Conservation (phyloP, 768 basidiomycete genomes). For the Panaeolus papilionaceus region DNA sequence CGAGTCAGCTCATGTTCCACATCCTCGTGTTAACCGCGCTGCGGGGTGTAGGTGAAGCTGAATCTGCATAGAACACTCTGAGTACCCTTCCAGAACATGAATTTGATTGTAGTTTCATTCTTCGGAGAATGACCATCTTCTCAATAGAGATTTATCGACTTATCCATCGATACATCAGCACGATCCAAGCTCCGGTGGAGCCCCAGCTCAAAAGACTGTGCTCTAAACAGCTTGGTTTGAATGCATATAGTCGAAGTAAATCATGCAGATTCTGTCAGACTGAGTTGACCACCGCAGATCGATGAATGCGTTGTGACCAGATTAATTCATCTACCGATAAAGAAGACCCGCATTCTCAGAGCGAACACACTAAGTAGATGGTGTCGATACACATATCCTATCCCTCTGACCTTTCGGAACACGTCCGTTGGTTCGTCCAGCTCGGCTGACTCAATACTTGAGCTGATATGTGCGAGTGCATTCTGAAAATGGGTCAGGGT, state of each 20-base stretch:
- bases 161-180: slow-evolving; percentile 6
- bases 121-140: neutral
- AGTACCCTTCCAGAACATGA: neutral
- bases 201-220: neutral
- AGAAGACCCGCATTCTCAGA: neutral
- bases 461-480: neutral
- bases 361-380: neutral
- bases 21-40: neutral
- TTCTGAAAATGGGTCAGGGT: neutral
- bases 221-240: neutral
- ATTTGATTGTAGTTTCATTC: neutral
- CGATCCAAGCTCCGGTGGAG: neutral
- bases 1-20: neutral
- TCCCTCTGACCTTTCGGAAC: neutral
- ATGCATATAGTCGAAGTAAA: neutral
- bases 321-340: neutral
- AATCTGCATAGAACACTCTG: neutral
- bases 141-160: neutral
- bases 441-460: neutral
- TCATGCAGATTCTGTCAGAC: slow-evolving; percentile 10
- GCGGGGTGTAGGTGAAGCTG: neutral
- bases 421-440: neutral
- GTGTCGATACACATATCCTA: neutral
- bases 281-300: neutral
- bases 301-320: neutral